Evolutionary conservation across 495 filamentous ascomycete genomes (phyloP), one percentile per base, ranked within the genome.

Genomic region (Talaromyces borbonicus): DNA sequence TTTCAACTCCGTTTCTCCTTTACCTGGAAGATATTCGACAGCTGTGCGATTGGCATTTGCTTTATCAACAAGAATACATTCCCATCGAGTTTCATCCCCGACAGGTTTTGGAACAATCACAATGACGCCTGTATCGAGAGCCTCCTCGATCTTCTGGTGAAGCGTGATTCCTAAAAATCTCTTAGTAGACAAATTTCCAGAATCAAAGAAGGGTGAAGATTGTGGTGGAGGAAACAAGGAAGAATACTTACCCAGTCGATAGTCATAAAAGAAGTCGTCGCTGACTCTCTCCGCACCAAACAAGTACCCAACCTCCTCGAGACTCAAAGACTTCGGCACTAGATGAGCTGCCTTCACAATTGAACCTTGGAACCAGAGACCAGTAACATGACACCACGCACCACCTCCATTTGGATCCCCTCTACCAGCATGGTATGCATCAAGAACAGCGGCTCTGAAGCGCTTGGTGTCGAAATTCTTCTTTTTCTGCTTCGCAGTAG

Each of bases 261-360:
- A 43, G 24, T 43, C 39, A 27, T 43, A 43, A 15, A 43, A 43
- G n/a, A 43, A 43, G 18, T 43, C 39, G 8, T 18, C 16, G 5
- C 15, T 9, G n/a, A 29, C 36, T 11, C 51, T 48, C 35, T 48
- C 36, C 12, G 38, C 45, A 11, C 54, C 54, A 37, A 56, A 54
- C 5, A 56, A 29, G 39, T 51, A 33, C 2, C 51, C 26, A 14
- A 56, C 14, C 38, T 56, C 54, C 12, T 36, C 19, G n/a, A 15
- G 0, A 12, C 25, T 23, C 12, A 56, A 35, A 24, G 15, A 29
- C 38, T 54, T 56, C 0, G 51, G 54, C 3, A 56, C 51, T 1
- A 56, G 4, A 38, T 54, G 54, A 11, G 54, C 54, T 8, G 54
- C 49, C 24, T 51, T 56, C n/a, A 56, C 43, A 20, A 24, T 3